Evolutionary conservation across 257 asterid genomes (phyloP).

Genomic region (Fraxinus cuspidata): DNA sequence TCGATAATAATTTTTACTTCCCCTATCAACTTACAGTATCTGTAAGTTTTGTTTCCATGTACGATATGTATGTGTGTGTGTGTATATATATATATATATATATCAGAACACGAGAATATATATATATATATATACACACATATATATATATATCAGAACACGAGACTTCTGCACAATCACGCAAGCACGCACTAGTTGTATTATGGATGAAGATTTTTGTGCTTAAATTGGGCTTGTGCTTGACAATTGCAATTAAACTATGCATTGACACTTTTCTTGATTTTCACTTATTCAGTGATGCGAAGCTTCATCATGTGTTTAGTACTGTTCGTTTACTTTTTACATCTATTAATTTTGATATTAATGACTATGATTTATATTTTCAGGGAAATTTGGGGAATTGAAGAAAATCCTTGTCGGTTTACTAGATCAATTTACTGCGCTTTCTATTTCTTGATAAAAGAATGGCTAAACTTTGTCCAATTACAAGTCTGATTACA

Average conservation of each 20-base stretch:
- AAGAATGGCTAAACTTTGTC: slow-evolving; percentile 43
- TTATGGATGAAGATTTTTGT: slow-evolving; percentile 14
- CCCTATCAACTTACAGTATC: neutral
- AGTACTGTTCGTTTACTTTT: slow-evolving; percentile 22
- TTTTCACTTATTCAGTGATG: slow-evolving; percentile 41
- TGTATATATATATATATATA: neutral
- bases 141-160: neutral
- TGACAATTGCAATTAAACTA: slow-evolving; percentile 41
- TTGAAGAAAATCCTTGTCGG: slow-evolving; percentile 10
- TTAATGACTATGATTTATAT: slow-evolving; percentile 14
- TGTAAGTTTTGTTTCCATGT: slow-evolving; percentile 12
- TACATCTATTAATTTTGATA: slow-evolving; percentile 23
- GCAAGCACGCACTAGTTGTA: neutral
- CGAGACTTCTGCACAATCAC: neutral
- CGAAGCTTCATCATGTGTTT: slow-evolving; percentile 35
- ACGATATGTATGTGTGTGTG: neutral
- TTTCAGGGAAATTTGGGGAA: slow-evolving; percentile 11
- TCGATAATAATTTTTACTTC: slow-evolving; percentile 11
- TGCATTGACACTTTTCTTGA: slow-evolving; percentile 45
- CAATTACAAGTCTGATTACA: slow-evolving; percentile 29
- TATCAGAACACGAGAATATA: neutral
- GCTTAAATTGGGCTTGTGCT: slow-evolving; percentile 29
- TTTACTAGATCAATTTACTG: neutral
- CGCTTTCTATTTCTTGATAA: neutral
- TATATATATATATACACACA: neutral